phyloP scores from a whole-genome alignment of 257 asterid genomes.

The Solanum pinnatisectum region DNA sequence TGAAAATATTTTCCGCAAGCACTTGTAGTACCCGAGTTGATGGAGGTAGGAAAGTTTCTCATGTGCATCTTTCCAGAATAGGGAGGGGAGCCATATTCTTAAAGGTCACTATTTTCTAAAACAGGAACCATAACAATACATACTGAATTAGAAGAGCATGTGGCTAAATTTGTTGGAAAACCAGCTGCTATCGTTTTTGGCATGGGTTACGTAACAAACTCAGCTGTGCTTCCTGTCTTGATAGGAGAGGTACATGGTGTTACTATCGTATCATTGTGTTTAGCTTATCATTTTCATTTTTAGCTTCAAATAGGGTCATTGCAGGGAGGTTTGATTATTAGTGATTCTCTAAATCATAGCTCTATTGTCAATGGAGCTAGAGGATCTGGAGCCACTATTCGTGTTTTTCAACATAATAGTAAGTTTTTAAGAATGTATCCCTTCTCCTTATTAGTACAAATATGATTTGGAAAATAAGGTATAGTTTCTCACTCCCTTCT shows the following conservation, averaged over 20 bases:
- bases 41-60: conserved; percentile 52
- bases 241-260: not conserved
- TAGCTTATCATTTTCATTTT: not conserved
- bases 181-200: conserved; percentile 90
- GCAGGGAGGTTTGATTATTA: conserved; percentile 87
- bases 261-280: not conserved
- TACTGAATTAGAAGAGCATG: conserved; percentile 71
- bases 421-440: conserved; percentile 7
- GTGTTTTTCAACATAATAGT: conserved; percentile 97
- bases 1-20: conserved; percentile 72
- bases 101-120: not conserved
- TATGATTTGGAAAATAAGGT: not conserved
- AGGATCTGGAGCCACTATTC: conserved; percentile 90
- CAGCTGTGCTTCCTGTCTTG: conserved; percentile 81
- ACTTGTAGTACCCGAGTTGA: conserved; percentile 90
- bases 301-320: conserved; percentile 2
- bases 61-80: not conserved
- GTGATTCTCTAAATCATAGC: conserved; percentile 92
- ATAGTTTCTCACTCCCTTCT: not conserved
- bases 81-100: not conserved
- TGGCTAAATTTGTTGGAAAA: conserved; percentile 80
- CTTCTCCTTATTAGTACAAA: not conserved
- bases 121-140: conserved; percentile 76
- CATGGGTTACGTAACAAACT: conserved; percentile 94
- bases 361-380: conserved; percentile 95